Conservation (phyloP, 176 grass and related monocot species). For the Carex parvula region DNA sequence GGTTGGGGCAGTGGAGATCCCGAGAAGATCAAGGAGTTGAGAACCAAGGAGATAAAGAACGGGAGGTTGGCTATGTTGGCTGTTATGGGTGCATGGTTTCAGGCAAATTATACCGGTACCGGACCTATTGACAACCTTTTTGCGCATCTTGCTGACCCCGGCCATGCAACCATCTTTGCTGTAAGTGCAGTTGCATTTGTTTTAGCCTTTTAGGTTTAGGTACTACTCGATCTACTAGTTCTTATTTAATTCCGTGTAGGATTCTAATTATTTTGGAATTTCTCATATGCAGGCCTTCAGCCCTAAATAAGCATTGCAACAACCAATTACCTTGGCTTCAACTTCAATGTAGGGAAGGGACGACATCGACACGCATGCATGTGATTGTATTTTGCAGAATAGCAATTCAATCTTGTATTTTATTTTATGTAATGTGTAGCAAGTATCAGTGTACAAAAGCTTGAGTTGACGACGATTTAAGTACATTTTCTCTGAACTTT, state of each 20-base stretch:
- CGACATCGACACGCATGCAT: no score
- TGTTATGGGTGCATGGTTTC: slow-evolving; percentile 95
- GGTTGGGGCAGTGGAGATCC: slow-evolving; percentile 65
- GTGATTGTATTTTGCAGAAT: slow-evolving; percentile 22
- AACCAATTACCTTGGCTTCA: neutral
- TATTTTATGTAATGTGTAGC: slow-evolving; percentile 27
- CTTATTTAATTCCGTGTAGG: neutral
- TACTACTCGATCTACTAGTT: neutral
- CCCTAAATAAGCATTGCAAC: slow-evolving; percentile 49
- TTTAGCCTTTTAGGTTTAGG: neutral
- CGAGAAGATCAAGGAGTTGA: slow-evolving; percentile 79
- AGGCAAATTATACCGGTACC: slow-evolving; percentile 82
- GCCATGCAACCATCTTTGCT: slow-evolving; percentile 77
- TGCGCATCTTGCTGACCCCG: slow-evolving; percentile 88
- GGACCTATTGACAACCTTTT: slow-evolving; percentile 97
- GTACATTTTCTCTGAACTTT: slow-evolving; percentile 19
- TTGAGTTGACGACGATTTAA: slow-evolving; percentile 14
- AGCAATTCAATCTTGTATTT: slow-evolving; percentile 14
- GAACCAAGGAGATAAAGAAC: slow-evolving; percentile 98
- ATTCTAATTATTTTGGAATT: slow-evolving; percentile 14
- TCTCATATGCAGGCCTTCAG: slow-evolving; percentile 55
- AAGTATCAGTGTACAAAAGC: slow-evolving; percentile 32
- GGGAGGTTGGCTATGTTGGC: slow-evolving; percentile 94
- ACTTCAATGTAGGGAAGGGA: neutral
- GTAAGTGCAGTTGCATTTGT: slow-evolving; percentile 34